Evolutionary conservation across 768 basidiomycete genomes (phyloP), one percentile per base, ranked within the genome.

Genomic region (Fomitopsis pulvina): DNA sequence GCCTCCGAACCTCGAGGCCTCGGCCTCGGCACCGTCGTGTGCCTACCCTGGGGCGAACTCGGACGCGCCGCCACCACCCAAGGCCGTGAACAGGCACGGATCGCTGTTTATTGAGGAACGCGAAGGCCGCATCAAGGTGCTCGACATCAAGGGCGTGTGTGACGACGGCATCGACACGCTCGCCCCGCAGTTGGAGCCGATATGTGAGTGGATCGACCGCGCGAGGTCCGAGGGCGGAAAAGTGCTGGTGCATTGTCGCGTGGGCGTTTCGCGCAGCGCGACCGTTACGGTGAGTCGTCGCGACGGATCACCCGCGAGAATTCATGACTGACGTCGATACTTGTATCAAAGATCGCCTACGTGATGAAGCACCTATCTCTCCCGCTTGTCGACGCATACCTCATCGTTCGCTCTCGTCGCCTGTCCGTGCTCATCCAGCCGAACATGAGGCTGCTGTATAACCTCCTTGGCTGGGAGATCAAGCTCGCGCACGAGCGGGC

Each of bases 151-250:
- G 67, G 87, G 87, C 34, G 83, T 96, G 24, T 89, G 91, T 61
- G 95, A 98, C 66, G 95, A 98, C 63, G 95, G 95, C 3, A 95
- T 96, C 63, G 93, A 95, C 67, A 91, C 89, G 25, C 78, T 98
- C 25, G 85, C 91, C 60, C 91, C 89, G 5, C 85, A 93, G 66
- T 76, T 98, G 27, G 82, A 82, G 52, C 84, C 86, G 2, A 88
- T 95, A 37, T 92, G 92, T 61, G 85, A 84, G 41, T 97, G 93
- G 90, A 97, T 98, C 58, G 92, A 95, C 60, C 75, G 79, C 45
- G 95, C 92, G 38, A 72, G 91, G 34, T 66, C 70, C 28, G 78
- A 83, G 44, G 93, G 94, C 6, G 95, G 95, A 2, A 87, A 88
- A 62, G 85, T 95, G 28, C 75, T 98, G 45, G 92, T 98, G 7